phyloP scores from a whole-genome alignment of 164 flowering plant species.

The Cinnamomum chago region DNA sequence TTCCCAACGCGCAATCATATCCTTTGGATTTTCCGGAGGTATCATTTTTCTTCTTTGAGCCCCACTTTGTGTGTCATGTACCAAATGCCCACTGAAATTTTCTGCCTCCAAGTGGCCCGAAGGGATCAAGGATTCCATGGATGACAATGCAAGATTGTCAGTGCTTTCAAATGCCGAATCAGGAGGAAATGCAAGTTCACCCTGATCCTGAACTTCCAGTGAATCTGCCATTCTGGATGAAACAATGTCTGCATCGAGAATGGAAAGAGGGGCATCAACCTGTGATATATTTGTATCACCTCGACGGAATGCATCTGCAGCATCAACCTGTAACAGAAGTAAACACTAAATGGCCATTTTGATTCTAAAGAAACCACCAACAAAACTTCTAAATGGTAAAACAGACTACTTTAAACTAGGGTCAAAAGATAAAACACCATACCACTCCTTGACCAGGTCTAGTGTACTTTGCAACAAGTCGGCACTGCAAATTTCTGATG shows the following conservation, averaged over 20 bases:
- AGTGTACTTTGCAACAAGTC: conserved; percentile 39
- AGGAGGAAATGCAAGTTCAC: conserved; percentile 27
- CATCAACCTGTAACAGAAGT: conserved; percentile 40
- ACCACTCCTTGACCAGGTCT: conserved; percentile 59
- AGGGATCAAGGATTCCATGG: conserved; percentile 27
- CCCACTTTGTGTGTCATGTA: conserved; percentile 28
- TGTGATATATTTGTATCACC: conserved; percentile 17
- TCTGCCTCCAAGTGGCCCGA: conserved; percentile 21
- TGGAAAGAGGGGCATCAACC: conserved; percentile 42
- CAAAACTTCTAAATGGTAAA: neutral
- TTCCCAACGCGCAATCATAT: conserved; percentile 93
- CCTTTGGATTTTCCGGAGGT: conserved; percentile 75
- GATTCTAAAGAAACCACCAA: neutral
- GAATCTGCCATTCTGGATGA: conserved; percentile 15
- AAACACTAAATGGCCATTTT: conserved; percentile 3
- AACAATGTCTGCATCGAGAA: conserved; percentile 23
- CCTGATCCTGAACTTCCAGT: conserved; percentile 19
- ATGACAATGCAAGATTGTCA: conserved; percentile 52
- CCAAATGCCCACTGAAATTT: conserved; percentile 27
- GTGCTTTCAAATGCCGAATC: conserved; percentile 15
- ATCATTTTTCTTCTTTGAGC: conserved; percentile 28
- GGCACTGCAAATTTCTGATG: conserved; percentile 63
- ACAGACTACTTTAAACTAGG: neutral
- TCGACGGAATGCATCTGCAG: conserved; percentile 22
- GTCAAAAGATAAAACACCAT: conserved; percentile 18